Evolutionary conservation across 345 rosid species (phyloP), one percentile per base, ranked within the genome.

Genomic region (Barbarea vulgaris): DNA sequence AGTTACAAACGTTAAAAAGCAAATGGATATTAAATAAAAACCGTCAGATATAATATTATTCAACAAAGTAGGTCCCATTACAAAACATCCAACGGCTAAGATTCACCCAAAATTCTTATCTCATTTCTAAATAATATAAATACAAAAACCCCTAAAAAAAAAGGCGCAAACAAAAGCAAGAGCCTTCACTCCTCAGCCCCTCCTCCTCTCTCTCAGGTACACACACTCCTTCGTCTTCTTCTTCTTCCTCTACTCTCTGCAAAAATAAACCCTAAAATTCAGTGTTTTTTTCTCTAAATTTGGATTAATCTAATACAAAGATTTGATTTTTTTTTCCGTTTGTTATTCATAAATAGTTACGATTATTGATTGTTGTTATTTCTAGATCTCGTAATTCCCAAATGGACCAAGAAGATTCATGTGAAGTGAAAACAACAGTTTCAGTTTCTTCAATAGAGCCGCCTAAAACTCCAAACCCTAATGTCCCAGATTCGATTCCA

Each of bases 121-220:
- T 60, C 30, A 60, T 37, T 13, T 41, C 24, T 17, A 30, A 42
- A 42, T 24, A 44, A 31, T 76, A 69, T 70, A 77, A 69, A 55
- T 62, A 62, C 5, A 33, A 46, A 54, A 64, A 77, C 4, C 59
- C 80, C 80, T 77, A 70, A 77, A 77, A 76, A 77, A 76, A 63
- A 69, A 5, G 76, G 80, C 80, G 80, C 80, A 77, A 77, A 70
- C 70, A 0, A 54, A 69, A 69, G 53, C n/a, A 24, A 28, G 19
- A 47, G 39, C 69, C 57, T 47, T 50, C n/a, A 18, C 44, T 28
- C 46, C 67, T 75, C 73, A 48, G 61, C 61, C 67, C 27, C 72
- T 22, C 21, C 36, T 14, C 72, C 14, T 15, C 36, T 14, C 41
- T 42, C 64, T 41, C 56, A 44, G 66, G 78, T 74, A 55, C 78